Base-by-base conservation (phyloP, 805 yeast genomes). In the Barnettozyma sucrosica region DNA sequence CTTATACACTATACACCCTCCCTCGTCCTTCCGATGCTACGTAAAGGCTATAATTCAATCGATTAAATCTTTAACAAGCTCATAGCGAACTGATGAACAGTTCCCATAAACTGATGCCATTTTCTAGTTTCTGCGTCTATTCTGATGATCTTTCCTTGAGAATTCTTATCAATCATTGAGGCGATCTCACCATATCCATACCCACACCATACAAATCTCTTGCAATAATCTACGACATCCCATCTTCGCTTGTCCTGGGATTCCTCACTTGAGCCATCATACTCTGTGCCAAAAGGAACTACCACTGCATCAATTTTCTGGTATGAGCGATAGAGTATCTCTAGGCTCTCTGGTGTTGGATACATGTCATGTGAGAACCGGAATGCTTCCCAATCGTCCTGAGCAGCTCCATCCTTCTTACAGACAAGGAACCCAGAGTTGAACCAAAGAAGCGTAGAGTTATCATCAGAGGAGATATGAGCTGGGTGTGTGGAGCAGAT, bases 401-500 rank as follows among this genome's bases (percentile, higher is more conserved):
- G 33, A 11, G 43, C 34, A 5, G 47, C 43, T 5, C 39, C 47
- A 5, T 23, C 8, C 20, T 32, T 38, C n/a, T 65, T 66, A 60
- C 84, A 79, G 41, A 63, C 69, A 37, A 67, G 58, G 57, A 77
- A 76, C 0, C 84, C 84, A 3, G 81, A 75, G 53, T 79, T 79
- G 48, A 79, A 67, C 84, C 84, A 79, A 4, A 77, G 55, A 33
- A 79, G 56, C 1, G 75, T 66, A 32, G 63, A 64, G 40, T 69
- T 58, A 57, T 76, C 80, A 25, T 62, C 69, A 43, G 73, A 76
- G 36, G 66, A 64, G n/a, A 80, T 55, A 57, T 80, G 85, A 2
- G 77, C 82, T 0, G 85, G 85, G 55, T 80, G 84, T 24, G 78
- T 75, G 0, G 82, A 73, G 55, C 84, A 79, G 18, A 79, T 53